phyloP scores from a whole-genome alignment of 108 stramenopile species.

The Nitzschia putrida region DNA sequence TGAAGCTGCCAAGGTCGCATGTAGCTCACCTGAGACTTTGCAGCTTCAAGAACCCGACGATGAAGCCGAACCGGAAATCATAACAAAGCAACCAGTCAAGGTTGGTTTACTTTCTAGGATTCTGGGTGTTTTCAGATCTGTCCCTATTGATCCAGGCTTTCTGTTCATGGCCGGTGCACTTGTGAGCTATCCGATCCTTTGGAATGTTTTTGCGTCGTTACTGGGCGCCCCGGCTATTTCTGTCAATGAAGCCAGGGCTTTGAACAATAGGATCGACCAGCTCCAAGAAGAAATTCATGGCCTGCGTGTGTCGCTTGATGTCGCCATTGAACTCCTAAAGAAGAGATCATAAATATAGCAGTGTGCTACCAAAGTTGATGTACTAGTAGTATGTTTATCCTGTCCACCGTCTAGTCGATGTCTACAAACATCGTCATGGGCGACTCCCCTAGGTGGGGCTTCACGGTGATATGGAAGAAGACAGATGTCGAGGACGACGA shows the following conservation, averaged over 20 bases:
- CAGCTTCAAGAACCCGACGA: slow-evolving; percentile 4
- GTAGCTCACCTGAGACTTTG: neutral
- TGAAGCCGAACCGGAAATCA: slow-evolving; percentile 5
- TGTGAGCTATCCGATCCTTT: slow-evolving; percentile 2
- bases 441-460: too few species aligned
- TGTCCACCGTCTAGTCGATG: too few species aligned
- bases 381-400: too few species aligned
- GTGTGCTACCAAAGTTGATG: too few species aligned
- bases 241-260: slow-evolving; percentile 6
- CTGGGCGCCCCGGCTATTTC: slow-evolving; percentile 15
- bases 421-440: too few species aligned
- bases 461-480: neutral
- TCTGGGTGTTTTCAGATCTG: neutral
- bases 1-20: slow-evolving; percentile 54
- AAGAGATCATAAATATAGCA: slow-evolving; percentile 1
- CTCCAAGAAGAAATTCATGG: slow-evolving; percentile 25
- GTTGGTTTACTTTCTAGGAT: slow-evolving; percentile 7
- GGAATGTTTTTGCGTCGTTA: slow-evolving; percentile 7
- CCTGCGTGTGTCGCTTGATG: slow-evolving; percentile 20
- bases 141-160: slow-evolving; percentile 14
- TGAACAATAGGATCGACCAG: slow-evolving; percentile 15
- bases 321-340: slow-evolving; percentile 16
- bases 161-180: neutral
- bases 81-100: neutral
- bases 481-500: neutral